These are phyloP conservation scores for Tuber calosporum DNA, from an alignment of 495 filamentous ascomycete genomes.

Conservation along the genomic window DNA sequence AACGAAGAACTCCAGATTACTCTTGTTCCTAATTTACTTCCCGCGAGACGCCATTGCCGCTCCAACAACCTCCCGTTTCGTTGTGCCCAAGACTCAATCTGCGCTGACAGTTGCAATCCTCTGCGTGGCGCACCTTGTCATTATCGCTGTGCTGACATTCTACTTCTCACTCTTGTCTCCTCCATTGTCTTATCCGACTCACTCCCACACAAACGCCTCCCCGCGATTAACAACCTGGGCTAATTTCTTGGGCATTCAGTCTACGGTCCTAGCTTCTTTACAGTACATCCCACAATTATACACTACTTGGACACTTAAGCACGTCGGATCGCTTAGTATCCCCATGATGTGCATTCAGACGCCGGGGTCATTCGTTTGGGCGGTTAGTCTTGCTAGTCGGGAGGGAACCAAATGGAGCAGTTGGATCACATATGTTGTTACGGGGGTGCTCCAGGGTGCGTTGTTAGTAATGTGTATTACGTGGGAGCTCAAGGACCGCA, in stretches of 20 bases:
- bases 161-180: conserved; percentile 41
- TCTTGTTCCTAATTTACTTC: conserved; percentile 81
- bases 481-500: conserved; percentile 55
- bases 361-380: conserved; percentile 82
- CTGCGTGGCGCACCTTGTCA: conserved; percentile 64
- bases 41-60: conserved; percentile 55
- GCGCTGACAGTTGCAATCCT: conserved; percentile 63
- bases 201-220: conserved; percentile 41
- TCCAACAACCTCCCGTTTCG: conserved; percentile 41
- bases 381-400: conserved; percentile 70
- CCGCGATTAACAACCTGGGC: conserved; percentile 66
- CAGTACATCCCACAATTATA: conserved; percentile 95
- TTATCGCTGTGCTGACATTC: conserved; percentile 51
- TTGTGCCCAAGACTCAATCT: conserved; percentile 54
- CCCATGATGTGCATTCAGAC: conserved; percentile 99
- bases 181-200: not conserved
- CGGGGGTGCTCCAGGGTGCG: conserved; percentile 76
- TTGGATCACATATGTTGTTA: conserved; percentile 82
- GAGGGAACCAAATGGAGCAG: conserved; percentile 90
- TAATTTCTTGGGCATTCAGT: conserved; percentile 69
- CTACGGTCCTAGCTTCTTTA: conserved; percentile 69
- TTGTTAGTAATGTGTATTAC: conserved; percentile 71
- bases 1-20: conserved; percentile 50
- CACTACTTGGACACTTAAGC: conserved; percentile 75
- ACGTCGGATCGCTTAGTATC: conserved; percentile 82